A percentile compares a stretch with the other conserved stretches of the same genome.
phyloP scores from a whole-genome alignment of 768 basidiomycete species.

The Hygrocybe punicea region DNA sequence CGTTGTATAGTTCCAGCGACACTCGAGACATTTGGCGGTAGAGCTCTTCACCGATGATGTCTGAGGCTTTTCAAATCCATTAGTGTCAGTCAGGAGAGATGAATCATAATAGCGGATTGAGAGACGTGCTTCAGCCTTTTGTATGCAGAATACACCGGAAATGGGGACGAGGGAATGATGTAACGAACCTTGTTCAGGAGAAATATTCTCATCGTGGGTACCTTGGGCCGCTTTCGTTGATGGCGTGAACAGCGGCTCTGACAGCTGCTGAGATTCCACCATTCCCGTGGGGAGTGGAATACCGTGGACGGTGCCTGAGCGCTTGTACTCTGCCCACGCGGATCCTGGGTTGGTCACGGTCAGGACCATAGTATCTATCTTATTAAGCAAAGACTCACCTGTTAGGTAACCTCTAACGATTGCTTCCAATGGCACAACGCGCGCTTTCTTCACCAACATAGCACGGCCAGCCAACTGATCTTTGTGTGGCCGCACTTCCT shows the following conservation, averaged over 20 bases:
- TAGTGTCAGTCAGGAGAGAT: too few species aligned
- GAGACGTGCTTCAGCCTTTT: not conserved
- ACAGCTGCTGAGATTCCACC: constrained; percentile 80
- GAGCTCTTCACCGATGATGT: constrained; percentile 63
- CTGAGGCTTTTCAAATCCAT: constrained; percentile 44
- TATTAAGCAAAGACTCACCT: constrained; percentile 50
- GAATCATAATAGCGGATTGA: not conserved
- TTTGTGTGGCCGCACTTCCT: constrained; percentile 67
- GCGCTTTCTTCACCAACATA: constrained; percentile 89
- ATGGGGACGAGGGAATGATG: constrained; percentile 1
- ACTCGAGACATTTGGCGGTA: constrained; percentile 57
- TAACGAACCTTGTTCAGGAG: constrained; percentile 65
- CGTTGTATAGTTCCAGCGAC: constrained; percentile 64
- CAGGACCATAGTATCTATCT: too few species aligned
- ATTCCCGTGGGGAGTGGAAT: constrained; percentile 72
- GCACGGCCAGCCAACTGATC: constrained; percentile 76
- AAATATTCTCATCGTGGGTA: constrained; percentile 93
- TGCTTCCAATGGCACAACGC: constrained; percentile 87
- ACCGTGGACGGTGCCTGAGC: constrained; percentile 81
- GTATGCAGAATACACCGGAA: constrained; percentile 1
- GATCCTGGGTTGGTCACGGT: constrained; percentile 59
- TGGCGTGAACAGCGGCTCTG: constrained; percentile 87
- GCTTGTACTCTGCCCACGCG: constrained; percentile 93
- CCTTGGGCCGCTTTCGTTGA: constrained; percentile 97
- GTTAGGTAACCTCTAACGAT: constrained; percentile 96